Evolutionary conservation across 495 filamentous ascomycete genomes (phyloP), one percentile per base, ranked within the genome.

Genomic region (Pseudoneurospora amorphoporcata): DNA sequence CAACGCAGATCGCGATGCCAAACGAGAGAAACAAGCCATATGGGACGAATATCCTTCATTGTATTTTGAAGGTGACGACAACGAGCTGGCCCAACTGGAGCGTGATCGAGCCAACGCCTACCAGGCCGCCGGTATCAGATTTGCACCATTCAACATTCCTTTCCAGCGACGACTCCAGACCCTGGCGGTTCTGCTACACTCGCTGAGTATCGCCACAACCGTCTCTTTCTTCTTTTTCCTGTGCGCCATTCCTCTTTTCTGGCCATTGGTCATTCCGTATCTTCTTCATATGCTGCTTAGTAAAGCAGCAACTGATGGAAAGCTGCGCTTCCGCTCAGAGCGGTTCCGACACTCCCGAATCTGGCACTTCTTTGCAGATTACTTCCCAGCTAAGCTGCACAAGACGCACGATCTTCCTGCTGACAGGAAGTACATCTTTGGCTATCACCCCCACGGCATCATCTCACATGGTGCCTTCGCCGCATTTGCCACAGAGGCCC

Each of bases 401-500:
- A 91, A 95, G 72, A 94, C 92, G 43, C 86, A 90, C 75, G 82
- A 92, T 69, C 89, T 99, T 3, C 88, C 92, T 16, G 86, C 93
- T 0, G 92, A 91, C 3, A 87, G 93, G 72, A 98, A 98, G 82
- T 99, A 98, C 83, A 95, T 99, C 75, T 97, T 99, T 78, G 95
- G 96, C 53, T 98, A 98, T 80, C 95, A 98, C 78, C 95, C 95
- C 0, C 95, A 98, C 79, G 95, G 95, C 47, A 98, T 99, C 81
- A 97, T 99, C 76, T 94, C 91, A 16, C 93, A 97, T 77, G 95
- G 95, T 43, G 95, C 96, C 1, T 98, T 95, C 81, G 93, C 92
- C 4, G 91, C 94, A 17, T 98, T 99, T 75, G 92, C 86, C 39
- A 98, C 96, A 7, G 95, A 98, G 75, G 92, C 92, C 0, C 85